Base-by-base conservation (phyloP, 257 asterid species). In the Solanum tarapatanum region DNA sequence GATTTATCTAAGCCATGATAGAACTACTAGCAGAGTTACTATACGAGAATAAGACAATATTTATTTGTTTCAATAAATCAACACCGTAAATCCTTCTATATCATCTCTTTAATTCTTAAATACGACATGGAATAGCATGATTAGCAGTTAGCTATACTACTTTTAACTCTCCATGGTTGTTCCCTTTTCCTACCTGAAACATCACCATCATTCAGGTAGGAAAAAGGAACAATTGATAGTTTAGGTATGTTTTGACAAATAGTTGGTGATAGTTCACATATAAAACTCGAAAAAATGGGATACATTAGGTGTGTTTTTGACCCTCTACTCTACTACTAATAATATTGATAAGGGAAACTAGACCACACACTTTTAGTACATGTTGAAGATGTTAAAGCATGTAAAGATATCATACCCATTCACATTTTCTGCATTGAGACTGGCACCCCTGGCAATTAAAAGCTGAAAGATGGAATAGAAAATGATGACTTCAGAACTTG, bases 401-500 rank as follows among this genome's bases (percentile, higher is more conserved):
- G 43, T 48, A 82, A 69, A 35, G 43, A 66, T 45, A 68, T 87
- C 98, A 83, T 92, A 94, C 98, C 98, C 94, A 7, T 94, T 94
- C 19, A 90, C 92, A 89, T 94, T 96, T 91, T 92, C 93, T 58
- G 94, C 86, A n/a, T 91, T 89, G 86, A 94, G 93, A 87, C 91
- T 92, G 82, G 96, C 96, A 28, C 98, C 98, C 87, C 91, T 92
- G 74, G 93, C 93, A 72, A 96, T 94, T 91, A 96, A 91, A 84
- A 94, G 93, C 98, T 96, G 96, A 87, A 90, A 87, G 87, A 51
- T 30, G 66, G 68, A 17, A 75, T 58, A 88, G 72, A 76, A 11
- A 26, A 39, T 35, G 36, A 33, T 30, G 48, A 41, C 33, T 76
- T 73, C 32, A 91, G 68, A 48, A n/a, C 41, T 79, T 28, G 21